These are phyloP conservation scores for Boletus coccyginus DNA, from an alignment of 768 basidiomycete genomes.

Conservation along the genomic window DNA sequence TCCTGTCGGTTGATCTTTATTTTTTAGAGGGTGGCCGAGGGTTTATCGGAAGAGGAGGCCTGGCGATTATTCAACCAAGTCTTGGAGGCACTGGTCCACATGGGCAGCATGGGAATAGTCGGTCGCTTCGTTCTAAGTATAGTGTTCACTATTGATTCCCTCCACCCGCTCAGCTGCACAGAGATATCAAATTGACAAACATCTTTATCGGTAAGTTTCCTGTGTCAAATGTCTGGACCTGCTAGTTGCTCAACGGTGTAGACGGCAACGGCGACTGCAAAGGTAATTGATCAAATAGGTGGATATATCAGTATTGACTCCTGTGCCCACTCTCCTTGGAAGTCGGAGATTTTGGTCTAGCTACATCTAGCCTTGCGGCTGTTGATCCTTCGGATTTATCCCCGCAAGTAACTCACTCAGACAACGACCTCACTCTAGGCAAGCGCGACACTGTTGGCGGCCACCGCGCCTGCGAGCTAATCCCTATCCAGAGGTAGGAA, in stretches of 20 bases:
- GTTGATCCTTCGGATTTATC: constrained; percentile 72
- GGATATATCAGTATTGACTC: not conserved
- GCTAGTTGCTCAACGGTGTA: constrained; percentile 25
- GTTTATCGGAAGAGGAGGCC: constrained; percentile 77
- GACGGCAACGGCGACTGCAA: constrained; percentile 84
- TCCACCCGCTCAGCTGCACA: constrained; percentile 57
- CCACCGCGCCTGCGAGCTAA: not conserved
- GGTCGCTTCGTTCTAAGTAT: constrained; percentile 25
- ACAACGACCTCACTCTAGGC: constrained; percentile 79
- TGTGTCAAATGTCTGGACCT: not conserved
- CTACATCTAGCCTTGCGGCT: constrained; percentile 76
- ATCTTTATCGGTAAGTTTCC: constrained; percentile 81
- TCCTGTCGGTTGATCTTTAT: not conserved
- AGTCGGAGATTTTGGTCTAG: constrained; percentile 94
- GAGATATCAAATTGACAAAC: constrained; percentile 91
- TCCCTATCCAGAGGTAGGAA: constrained; percentile 72
- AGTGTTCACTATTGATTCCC: constrained; percentile 2
- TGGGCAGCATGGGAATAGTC: constrained; percentile 85
- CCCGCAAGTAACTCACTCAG: constrained; percentile 40
- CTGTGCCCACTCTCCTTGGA: not conserved
- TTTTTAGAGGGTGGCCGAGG: constrained; percentile 70
- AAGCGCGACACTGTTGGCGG: constrained; percentile 8
- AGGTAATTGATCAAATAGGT: constrained; percentile 37
- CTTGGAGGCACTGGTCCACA: constrained; percentile 85
- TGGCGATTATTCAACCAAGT: constrained; percentile 92